Percentiles rank a stretch among this genome's conserved stretches.
These are phyloP conservation scores for Amniculicola lignicola DNA, from an alignment of 495 filamentous ascomycete species.

Conservation along the genomic window DNA sequence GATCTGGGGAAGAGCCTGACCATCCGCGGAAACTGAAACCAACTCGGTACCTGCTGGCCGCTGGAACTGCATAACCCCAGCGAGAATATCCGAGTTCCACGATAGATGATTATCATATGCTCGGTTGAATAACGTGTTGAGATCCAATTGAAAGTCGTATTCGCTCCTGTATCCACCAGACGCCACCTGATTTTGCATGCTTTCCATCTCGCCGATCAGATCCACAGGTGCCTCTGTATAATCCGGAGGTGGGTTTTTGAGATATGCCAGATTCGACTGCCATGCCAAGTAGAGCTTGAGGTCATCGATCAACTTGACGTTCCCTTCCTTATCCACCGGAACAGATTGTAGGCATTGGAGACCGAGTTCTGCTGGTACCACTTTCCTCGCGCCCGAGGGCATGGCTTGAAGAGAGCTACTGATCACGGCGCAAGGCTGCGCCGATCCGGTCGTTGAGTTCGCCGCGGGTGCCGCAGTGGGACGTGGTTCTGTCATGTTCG, in stretches of 20 bases:
- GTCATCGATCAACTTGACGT: slow-evolving; percentile 44
- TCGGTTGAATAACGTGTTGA: slow-evolving; percentile 44
- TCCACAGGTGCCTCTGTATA: slow-evolving; percentile 49
- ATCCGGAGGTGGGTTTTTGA: slow-evolving; percentile 45
- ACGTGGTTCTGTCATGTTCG: too few species aligned
- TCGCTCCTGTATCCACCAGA: slow-evolving; percentile 46
- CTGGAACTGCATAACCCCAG: slow-evolving; percentile 20
- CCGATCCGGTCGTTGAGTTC: slow-evolving; percentile 10
- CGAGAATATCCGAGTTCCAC: slow-evolving; percentile 36
- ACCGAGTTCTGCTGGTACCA: slow-evolving; percentile 44
- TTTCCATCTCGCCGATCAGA: slow-evolving; percentile 43
- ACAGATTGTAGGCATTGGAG: slow-evolving; percentile 49
- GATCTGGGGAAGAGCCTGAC: slow-evolving; percentile 24
- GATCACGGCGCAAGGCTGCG: slow-evolving; percentile 20
- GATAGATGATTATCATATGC: slow-evolving; percentile 50
- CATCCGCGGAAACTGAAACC: slow-evolving; percentile 30
- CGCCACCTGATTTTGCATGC: slow-evolving; percentile 40
- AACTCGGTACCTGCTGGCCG: slow-evolving; percentile 10
- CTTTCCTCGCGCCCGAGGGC: slow-evolving; percentile 28
- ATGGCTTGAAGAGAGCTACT: slow-evolving; percentile 13
- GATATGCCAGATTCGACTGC: slow-evolving; percentile 45
- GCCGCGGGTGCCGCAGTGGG: too few species aligned
- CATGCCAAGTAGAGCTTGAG: slow-evolving; percentile 48
- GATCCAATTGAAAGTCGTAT: slow-evolving; percentile 45
- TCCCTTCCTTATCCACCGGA: slow-evolving; percentile 44